Base-by-base conservation (phyloP, 805 yeast genomes). In the Priceomyces melissophilus region DNA sequence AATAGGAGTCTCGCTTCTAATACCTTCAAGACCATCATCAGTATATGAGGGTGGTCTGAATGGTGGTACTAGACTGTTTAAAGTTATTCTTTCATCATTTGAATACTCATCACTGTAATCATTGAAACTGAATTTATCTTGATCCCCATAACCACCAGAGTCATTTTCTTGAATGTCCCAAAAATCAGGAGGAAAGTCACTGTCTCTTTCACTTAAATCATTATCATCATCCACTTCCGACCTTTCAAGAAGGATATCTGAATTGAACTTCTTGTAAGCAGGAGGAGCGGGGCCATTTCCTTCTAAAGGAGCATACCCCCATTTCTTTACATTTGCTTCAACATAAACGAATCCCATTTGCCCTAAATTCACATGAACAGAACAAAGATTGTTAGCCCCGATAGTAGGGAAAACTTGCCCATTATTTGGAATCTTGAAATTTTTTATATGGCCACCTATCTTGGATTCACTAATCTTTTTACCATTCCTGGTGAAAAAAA, bases 231-330 rank as follows among this genome's bases (percentile, higher is more conserved):
- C 82, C 17, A 73, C 58, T 52, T 76, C 82, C 16, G 79, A 73
- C 36, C 82, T 63, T 53, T 85, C 96, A 23, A 91, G 64, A 40
- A 91, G 61, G 3, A 89, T 79, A 57, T 90, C 96, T 35, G 81
- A 81, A 34, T 78, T 80, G 53, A 82, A 89, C 42, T 82, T 79
- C 37, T 87, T 86, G 63, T 91, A 91, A 8, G 93, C 83, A 1
- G 99, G 99, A 2, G 98, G 96, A 4, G 98, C 95, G 3, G 95
- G 84, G 43, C 89, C 84, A 37, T 75, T 77, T 1, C 98, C 99
- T 49, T 83, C 86, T 30, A 84, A 73, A 2, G 93, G 91, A n/a
- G 95, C 96, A 53, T 84, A 83, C 4, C 96, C 96, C 96, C 96
- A 89, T 58, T 86, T 88, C 58, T 89, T 89, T 30, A 90, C 96